phyloP scores from a whole-genome alignment of 2,329 filamentous ascomycete genomes.

The Elsinoe arachidis region DNA sequence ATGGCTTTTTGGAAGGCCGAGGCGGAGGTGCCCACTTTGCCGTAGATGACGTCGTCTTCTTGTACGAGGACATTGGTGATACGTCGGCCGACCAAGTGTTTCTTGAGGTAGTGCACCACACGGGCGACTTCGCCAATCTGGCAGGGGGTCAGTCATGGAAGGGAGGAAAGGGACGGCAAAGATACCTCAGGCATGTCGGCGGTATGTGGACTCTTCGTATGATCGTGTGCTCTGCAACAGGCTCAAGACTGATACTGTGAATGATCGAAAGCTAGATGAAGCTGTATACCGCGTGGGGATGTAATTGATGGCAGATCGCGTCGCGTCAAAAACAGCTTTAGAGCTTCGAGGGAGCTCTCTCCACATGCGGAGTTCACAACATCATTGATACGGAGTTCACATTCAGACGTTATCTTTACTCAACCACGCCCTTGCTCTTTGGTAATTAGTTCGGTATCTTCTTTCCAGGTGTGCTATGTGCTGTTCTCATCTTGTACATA shows the following conservation, averaged over 20 bases:
- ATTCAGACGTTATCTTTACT: background rate
- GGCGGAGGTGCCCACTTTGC: constrained; percentile 77
- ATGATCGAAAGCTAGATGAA: no score
- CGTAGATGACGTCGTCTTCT: constrained; percentile 79
- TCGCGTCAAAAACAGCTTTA: background rate
- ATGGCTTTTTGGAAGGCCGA: constrained; percentile 65
- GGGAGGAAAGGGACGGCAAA: background rate
- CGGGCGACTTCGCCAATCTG: constrained; percentile 60
- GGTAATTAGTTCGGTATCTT: no score
- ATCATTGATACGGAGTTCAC: background rate
- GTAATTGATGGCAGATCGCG: background rate
- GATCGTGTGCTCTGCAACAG: no score
- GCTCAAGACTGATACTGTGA: no score
- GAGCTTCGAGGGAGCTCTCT: background rate
- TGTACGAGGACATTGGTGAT: constrained; percentile 61
- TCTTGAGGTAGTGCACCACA: constrained; percentile 74
- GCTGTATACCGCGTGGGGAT: background rate
- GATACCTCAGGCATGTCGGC: constrained; percentile 11
- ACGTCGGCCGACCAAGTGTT: constrained; percentile 74
- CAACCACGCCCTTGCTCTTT: no score
- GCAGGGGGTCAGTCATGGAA: constrained; percentile 13
- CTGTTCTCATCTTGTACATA: background rate
- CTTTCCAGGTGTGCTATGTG: background rate
- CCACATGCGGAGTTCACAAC: background rate
- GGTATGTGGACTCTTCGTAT: background rate